Base-by-base conservation (phyloP, 805 yeast species). In the Osmozyma mogii region DNA sequence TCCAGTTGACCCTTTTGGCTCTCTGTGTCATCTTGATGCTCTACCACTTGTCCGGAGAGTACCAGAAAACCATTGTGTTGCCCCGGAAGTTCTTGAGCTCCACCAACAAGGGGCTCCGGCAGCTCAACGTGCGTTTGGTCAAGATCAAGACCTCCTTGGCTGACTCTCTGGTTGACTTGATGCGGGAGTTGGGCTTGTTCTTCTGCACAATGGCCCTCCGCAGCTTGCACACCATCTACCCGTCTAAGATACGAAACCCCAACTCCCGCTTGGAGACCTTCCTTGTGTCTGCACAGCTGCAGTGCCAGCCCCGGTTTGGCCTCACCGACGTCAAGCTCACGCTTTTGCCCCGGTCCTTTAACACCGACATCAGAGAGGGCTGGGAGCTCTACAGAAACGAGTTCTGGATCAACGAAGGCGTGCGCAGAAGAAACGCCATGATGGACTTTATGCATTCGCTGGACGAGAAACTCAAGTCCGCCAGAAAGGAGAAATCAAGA, bases 341-440 rank as follows among this genome's bases (percentile, higher is more conserved):
- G 7, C 61, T 92, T 32, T 79, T 80, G 34, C 82, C 96, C 3
- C 63, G 95, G 29, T 78, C 78, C 1, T 92, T 89, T 55, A 74
- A 75, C 36, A 76, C 92, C 0, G 88, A 82, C 28, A 73, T 82
- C 5, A 69, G 96, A 38, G 96, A 88, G 52, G 88, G 85, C 7
- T 89, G 98, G 97, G 98, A 89, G 47, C 54, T 85, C 23, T 89
- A 88, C 47, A 59, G 98, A 36, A 84, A 83, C 42, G 96, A 88
- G 51, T 92, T 87, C 50, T 92, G 97, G 96, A 74, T 77, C 14
- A 69, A 80, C 43, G 95, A 87, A 50, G 83, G 84, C 1, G 72
- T 75, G 2, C 67, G 85, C 41, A 61, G 87, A 38, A 43, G 70
- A 13, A 52, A 56, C 18, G 46, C 47, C 21, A 41, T 62, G 40